Evolutionary conservation across 2,329 filamentous ascomycete genomes (phyloP), one percentile per base, ranked within the genome.

Genomic region (Colletotrichum sp.): DNA sequence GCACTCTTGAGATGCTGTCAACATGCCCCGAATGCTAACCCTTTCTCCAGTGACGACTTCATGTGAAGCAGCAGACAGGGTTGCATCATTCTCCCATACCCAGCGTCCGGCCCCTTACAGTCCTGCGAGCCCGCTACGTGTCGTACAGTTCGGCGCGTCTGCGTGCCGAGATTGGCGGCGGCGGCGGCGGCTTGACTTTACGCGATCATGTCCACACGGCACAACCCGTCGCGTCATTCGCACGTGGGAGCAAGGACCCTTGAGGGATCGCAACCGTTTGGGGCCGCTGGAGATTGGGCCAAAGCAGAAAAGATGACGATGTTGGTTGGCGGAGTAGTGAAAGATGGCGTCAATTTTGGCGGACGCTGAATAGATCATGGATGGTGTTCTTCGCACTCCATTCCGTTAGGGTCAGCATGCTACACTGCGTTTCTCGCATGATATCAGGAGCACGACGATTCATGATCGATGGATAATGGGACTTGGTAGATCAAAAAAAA

Each of bases 21-120:
- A 21, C n/a, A 21, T 60, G 34, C 12, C 32, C 44, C 55, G 16
- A n/a, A 52, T 66, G 62, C 80, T 84, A 73, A 83, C 77, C 8
- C 5, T 13, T 18, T 63, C 34, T 39, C 10, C 72, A 94, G 93
- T 82, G 92, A 93, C 80, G 93, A 94, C 84, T 94, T 94, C 81
- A 94, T 94, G 92, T 94, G 90, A 93, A 88, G 76, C 72, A 75
- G 63, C 64, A 64, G 76, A 55, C 52, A 70, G 63, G 73, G 64
- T 75, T 68, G 64, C 74, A 74, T 79, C 68, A 71, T 70, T 71
- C 44, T 66, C 68, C 70, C 70, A 44, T 63, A 21, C 39, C 67
- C 74, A 71, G 66, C 71, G 55, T 64, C 70, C 66, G 44, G 63
- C 63, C 62, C 62, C 67, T 52, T 34, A 21, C 34, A 62, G 24